Evolutionary conservation across 331 rosid species (phyloP).

Genomic region (Spiraea crenata): DNA sequence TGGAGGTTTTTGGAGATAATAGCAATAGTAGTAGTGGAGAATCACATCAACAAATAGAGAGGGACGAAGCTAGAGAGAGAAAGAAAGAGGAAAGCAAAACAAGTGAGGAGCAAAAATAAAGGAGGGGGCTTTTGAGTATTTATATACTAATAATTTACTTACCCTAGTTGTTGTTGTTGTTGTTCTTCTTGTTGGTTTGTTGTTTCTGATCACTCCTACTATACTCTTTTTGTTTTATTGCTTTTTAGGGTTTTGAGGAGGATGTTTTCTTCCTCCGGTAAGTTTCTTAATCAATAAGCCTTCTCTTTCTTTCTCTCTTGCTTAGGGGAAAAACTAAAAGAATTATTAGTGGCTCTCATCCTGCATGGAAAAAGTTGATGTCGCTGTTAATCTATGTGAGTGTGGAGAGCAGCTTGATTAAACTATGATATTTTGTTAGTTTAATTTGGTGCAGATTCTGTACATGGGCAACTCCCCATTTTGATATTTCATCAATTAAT

Average conservation of each 20-base stretch:
- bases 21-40: slow-evolving; percentile 49
- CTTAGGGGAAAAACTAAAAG: slow-evolving; percentile 24
- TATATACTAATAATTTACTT: slow-evolving; percentile 52
- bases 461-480: slow-evolving; percentile 5
- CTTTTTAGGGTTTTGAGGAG: slow-evolving; percentile 79
- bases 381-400: background rate
- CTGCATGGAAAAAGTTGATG: slow-evolving; percentile 53
- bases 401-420: slow-evolving; percentile 7
- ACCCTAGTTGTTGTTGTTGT: slow-evolving; percentile 23
- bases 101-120: slow-evolving; percentile 64
- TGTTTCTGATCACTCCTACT: slow-evolving; percentile 16
- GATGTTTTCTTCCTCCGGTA: slow-evolving; percentile 23
- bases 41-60: slow-evolving; percentile 55
- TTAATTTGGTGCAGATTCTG: slow-evolving; percentile 11
- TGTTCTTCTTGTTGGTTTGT: background rate
- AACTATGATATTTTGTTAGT: background rate
- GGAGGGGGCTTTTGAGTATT: slow-evolving; percentile 61
- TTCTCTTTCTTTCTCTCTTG: slow-evolving; percentile 23
- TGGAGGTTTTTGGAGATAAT: slow-evolving; percentile 43
- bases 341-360: slow-evolving; percentile 33
- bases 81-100: slow-evolving; percentile 9
- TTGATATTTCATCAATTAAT: background rate
- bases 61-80: slow-evolving; percentile 25
- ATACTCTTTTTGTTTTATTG: slow-evolving; percentile 60
- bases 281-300: slow-evolving; percentile 70